Evolutionary conservation across 2,329 filamentous ascomycete species (phyloP), one percentile per base, ranked within the genome.

Genomic region (Helminthosporium solani): DNA sequence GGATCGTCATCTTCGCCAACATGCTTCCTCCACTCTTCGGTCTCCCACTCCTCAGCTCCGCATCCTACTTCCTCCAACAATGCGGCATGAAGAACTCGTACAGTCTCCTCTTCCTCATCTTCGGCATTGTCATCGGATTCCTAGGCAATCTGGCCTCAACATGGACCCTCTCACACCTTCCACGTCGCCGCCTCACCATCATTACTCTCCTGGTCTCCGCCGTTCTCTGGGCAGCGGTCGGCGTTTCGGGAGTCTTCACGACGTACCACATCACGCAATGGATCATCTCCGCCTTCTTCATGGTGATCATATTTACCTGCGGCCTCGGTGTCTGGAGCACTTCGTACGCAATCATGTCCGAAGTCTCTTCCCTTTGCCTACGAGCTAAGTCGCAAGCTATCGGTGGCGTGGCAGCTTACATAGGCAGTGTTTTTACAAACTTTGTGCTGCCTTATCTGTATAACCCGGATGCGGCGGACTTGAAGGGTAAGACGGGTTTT

Each of bases 11-110:
- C 25, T 73, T 75, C 42, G 70, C 73, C 1, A 73, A 71, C 36
- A 52, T 72, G 2, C 50, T 78, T 5, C 75, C 76, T 0, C 66
- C 71, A 37, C 55, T 78, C 15, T 77, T 77, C 30, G 76, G 76
- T 0, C 60, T 78, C 1, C 67, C 69, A 0, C 61, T 79, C 7
- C 60, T 78, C 1, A 64, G 70, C 2, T 74, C 73, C 38, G 64
- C 68, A 0, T 74, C 69, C 31, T 78, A 78, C 37, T 53, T 53
- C 42, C 34, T 50, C 4, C 50, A 53, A 28, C 44, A 47, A 15
- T 20, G 47, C 31, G 47, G 50, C 38, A 50, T 53, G 50, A 31
- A 35, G n/a, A 35, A 37, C 18, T 44, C 27, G 5, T 34, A 40
- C 33, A 47, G 44, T 30, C 25, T 53, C 8, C 15, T 48, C 12